Percentiles rank a stretch among this genome's conserved stretches.
Conservation (phyloP, 352 stramenopile species). For the Globisporangium rhizosaccharum region DNA sequence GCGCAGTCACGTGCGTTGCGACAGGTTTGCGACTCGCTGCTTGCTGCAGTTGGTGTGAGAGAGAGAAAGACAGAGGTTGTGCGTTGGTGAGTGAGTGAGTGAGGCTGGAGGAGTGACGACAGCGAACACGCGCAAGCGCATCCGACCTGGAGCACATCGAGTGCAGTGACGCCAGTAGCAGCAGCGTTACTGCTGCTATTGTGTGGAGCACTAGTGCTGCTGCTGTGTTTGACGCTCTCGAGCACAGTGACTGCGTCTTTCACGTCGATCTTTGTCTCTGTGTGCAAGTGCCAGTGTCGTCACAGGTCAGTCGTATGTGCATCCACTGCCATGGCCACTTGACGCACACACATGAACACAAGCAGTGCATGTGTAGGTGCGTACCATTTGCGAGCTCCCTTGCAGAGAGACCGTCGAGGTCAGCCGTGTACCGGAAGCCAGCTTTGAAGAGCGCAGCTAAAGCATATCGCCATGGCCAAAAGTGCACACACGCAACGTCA, state of each 20-base stretch:
- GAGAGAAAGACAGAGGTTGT: too few species aligned
- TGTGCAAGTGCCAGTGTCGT: too few species aligned
- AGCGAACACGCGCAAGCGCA: background rate
- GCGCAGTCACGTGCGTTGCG: conserved; percentile 28
- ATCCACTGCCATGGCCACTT: background rate
- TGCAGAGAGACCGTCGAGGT: conserved; percentile 41
- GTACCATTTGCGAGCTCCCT: conserved; percentile 57
- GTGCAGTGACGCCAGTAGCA: conserved; percentile 30
- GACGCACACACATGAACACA: background rate
- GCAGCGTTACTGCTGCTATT: background rate
- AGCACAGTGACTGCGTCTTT: conserved; percentile 30
- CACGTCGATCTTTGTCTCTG: conserved; percentile 37
- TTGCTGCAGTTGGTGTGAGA: conserved; percentile 15
- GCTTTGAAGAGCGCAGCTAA: conserved; percentile 53
- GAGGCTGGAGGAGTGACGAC: background rate
- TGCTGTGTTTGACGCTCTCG: conserved; percentile 12
- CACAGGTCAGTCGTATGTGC: background rate
- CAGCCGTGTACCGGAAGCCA: conserved; percentile 53
- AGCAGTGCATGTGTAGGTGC: background rate
- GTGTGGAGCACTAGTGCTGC: too few species aligned
- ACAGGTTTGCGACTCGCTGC: conserved; percentile 27
- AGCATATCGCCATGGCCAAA: background rate
- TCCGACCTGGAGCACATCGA: conserved; percentile 40
- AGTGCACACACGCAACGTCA: too few species aligned
- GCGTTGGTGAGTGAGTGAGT: too few species aligned